A percentile compares a stretch with the other conserved stretches of the same genome.
Conservation (phyloP, 2,329 filamentous ascomycete species). For the Pezicula neosporulosa region DNA sequence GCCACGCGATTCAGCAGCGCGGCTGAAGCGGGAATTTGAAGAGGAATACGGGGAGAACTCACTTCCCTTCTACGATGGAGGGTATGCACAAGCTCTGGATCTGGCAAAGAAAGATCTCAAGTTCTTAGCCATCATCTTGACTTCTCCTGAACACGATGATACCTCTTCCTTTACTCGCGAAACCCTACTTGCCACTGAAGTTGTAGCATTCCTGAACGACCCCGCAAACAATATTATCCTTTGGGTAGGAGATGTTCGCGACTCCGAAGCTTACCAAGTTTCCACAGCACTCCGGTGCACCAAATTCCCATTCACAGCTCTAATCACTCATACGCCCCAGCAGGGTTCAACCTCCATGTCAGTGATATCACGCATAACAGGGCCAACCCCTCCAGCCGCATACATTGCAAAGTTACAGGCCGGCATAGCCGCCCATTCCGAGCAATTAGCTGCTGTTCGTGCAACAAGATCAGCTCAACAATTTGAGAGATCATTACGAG, state of each 20-base stretch:
- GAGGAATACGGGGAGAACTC: conserved; percentile 78
- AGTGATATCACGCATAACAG: conserved; percentile 74
- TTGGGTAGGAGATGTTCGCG: conserved; percentile 90
- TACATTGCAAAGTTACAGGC: conserved; percentile 73
- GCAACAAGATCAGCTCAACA: conserved; percentile 76
- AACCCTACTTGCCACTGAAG: conserved; percentile 73
- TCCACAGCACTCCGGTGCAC: conserved; percentile 83
- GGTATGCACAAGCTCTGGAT: conserved; percentile 90
- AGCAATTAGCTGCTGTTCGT: conserved; percentile 71
- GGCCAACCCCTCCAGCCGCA: conserved; percentile 65
- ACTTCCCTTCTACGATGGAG: conserved; percentile 79
- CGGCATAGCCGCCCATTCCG: conserved; percentile 72
- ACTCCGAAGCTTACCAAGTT: conserved; percentile 93
- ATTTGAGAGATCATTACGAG: conserved; percentile 74
- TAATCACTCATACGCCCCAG: conserved; percentile 84
- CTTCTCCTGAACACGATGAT: conserved; percentile 94
- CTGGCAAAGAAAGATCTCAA: conserved; percentile 86
- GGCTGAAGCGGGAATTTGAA: conserved; percentile 91
- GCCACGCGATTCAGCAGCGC: conserved; percentile 80
- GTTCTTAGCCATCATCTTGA: conserved; percentile 81
- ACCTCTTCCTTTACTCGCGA: conserved; percentile 77
- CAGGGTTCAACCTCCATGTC: conserved; percentile 87
- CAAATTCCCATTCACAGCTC: conserved; percentile 85
- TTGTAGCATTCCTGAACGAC: conserved; percentile 71
- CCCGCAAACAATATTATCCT: conserved; percentile 76